Conservation (phyloP, 805 yeast species). For the Lipomyces spencermartinsiae region DNA sequence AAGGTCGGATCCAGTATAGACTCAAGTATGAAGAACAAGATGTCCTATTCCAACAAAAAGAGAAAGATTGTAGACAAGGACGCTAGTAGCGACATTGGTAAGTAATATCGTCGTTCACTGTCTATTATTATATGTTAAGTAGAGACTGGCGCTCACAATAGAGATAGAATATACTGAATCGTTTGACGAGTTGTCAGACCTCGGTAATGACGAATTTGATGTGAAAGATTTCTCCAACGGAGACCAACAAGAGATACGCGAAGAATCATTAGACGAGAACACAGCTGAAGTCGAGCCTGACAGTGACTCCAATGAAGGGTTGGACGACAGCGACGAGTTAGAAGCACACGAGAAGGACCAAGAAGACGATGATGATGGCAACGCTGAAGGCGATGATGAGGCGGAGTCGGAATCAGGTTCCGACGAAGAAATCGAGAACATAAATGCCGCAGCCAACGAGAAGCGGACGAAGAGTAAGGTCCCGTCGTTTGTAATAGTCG, state of each 20-base stretch:
- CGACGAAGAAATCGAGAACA: slow-evolving; percentile 42
- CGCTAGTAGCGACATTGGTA: slow-evolving; percentile 2
- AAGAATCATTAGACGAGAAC: slow-evolving; percentile 28
- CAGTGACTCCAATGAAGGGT: slow-evolving; percentile 34
- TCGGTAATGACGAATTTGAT: slow-evolving; percentile 36
- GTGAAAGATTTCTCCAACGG: slow-evolving; percentile 18
- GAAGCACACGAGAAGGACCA: slow-evolving; percentile 37
- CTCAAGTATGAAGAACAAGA: background rate
- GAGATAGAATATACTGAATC: slow-evolving; percentile 3
- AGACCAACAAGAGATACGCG: slow-evolving; percentile 27
- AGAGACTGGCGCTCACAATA: slow-evolving; percentile 5
- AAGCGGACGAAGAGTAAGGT: slow-evolving; percentile 28
- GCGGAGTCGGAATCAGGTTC: slow-evolving; percentile 45
- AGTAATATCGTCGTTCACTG: background rate
- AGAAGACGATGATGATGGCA: slow-evolving; percentile 36
- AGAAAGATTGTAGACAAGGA: slow-evolving; percentile 15
- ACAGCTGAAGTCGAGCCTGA: slow-evolving; percentile 36
- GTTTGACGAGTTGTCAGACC: slow-evolving; percentile 7
- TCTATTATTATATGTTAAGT: background rate
- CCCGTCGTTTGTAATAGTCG: background rate
- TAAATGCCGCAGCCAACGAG: slow-evolving; percentile 29
- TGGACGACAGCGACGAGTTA: slow-evolving; percentile 35
- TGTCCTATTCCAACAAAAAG: slow-evolving; percentile 6
- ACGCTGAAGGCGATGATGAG: slow-evolving; percentile 39
- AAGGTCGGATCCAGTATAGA: background rate